A percentile compares a stretch with the other conserved stretches of the same genome.
Evolutionary conservation across 163 green algal genomes (phyloP).

Genomic region (Picocystis sp.): DNA sequence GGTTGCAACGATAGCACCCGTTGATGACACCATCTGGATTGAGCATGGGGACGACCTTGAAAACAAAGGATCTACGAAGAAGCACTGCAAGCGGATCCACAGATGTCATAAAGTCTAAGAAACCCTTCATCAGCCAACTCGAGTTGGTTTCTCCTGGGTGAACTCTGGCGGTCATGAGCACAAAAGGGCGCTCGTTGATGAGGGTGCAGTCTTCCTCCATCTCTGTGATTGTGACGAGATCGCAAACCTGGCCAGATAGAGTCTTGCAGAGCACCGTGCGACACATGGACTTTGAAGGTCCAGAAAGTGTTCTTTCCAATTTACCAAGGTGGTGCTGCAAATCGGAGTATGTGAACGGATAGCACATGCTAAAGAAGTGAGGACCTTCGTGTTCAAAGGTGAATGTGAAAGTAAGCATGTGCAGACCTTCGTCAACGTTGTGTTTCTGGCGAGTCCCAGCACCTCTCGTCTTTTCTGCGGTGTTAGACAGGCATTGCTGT

Average conservation of each 20-base stretch:
- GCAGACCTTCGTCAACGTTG: too few relatives aligned
- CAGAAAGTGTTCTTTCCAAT: neutral
- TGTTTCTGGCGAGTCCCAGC: too few relatives aligned
- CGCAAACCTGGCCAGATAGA: conserved; percentile 38
- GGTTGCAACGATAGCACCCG: conserved; percentile 40
- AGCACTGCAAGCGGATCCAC: conserved; percentile 25
- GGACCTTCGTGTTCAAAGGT: conserved; percentile 6
- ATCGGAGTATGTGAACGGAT: conserved; percentile 50
- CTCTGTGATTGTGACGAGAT: conserved; percentile 43
- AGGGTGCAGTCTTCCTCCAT: too few relatives aligned
- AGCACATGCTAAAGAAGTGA: conserved; percentile 16
- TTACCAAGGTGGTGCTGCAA: conserved; percentile 25
- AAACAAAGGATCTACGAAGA: conserved; percentile 32
- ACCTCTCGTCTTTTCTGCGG: too few relatives aligned
- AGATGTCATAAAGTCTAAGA: conserved; percentile 31
- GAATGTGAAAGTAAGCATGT: conserved; percentile 1
- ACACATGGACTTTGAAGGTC: conserved; percentile 12
- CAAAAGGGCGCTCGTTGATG: conserved; percentile 14
- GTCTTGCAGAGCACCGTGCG: conserved; percentile 20
- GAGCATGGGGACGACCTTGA: conserved; percentile 55
- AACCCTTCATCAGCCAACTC: conserved; percentile 42
- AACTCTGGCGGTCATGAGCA: conserved; percentile 34
- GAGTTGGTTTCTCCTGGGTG: conserved; percentile 44
- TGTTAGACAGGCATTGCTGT: neutral
- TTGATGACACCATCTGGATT: conserved; percentile 49